Evolutionary conservation across 2,329 filamentous ascomycete species (phyloP), one percentile per base, ranked within the genome.

Genomic region (Fusarium pseudonygamai): DNA sequence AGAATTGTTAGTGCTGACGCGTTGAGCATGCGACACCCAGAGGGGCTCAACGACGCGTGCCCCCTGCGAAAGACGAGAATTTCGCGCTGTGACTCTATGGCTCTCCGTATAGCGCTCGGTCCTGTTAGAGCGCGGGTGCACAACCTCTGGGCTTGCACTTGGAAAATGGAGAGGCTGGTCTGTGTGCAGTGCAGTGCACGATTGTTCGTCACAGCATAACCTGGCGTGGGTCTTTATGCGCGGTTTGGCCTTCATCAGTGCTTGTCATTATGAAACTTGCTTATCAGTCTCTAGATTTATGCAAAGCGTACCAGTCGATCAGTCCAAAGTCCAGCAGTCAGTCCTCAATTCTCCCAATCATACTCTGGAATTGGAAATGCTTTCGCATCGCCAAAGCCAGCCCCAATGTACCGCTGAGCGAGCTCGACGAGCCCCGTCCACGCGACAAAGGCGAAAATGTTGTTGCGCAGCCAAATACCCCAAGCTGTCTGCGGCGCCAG

Each of bases 401-500:
- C 59, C 16, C 72, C 79, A 74, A 84, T 80, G 7, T 57, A 67
- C 7, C n/a, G 49, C 24, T 74, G 73, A 4, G 39, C 46, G 80
- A 79, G 22, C 76, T 78, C 49, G 78, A 72, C 32, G 30, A 84
- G 67, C 6, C 79, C 75, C 4, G 73, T 80, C 82, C 83, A 84
- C 36, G 78, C 75, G 20, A 86, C 65, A 11, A 86, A 76, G 8
- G 78, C 77, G 58, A 87, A 83, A 2, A 85, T 65, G 2, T 64
- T 65, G 53, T 87, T 86, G 32, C 86, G 78, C 30, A 87, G 5
- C 83, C 84, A 83, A 24, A 87, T 77, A 0, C 83, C 85, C 83
- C 82, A 85, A 12, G 75, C 77, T 13, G 83, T 85, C 75, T 86
- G 83, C n/a, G 85, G 85, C 13, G 81, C 83, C 28, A 87, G 40